These are phyloP conservation scores for Mycosarcoma maydis DNA, from an alignment of 1,284 basidiomycete genomes.

Conservation along the genomic window DNA sequence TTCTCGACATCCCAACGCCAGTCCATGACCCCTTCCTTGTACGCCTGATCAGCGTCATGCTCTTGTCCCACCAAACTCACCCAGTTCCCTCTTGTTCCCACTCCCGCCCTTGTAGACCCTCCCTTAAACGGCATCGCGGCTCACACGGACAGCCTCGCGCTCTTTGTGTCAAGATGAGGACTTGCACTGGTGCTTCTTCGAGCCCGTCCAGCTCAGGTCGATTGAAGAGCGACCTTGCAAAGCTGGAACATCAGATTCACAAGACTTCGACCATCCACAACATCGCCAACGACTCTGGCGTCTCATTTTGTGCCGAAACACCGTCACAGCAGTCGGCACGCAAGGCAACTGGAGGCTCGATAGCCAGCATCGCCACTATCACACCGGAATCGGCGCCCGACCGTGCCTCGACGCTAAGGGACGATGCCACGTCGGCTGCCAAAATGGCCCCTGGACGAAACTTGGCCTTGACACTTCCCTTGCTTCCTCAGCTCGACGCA, in stretches of 20 bases:
- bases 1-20: not conserved
- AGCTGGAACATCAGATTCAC: slow-evolving; percentile 31
- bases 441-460: not conserved
- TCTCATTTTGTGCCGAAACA: slow-evolving; percentile 31
- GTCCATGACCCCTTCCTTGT: not conserved
- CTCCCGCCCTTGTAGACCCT: slow-evolving; percentile 11
- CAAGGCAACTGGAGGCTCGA: slow-evolving; percentile 35
- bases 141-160: slow-evolving; percentile 16
- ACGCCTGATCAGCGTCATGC: slow-evolving; percentile 12
- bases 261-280: slow-evolving; percentile 42
- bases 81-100: slow-evolving; percentile 6
- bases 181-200: not conserved
- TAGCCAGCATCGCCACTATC: slow-evolving; percentile 37
- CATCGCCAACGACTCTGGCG: slow-evolving; percentile 47
- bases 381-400: slow-evolving; percentile 31
- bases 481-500: slow-evolving; percentile 19
- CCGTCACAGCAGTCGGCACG: slow-evolving; percentile 8
- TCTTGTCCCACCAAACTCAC: slow-evolving; percentile 30
- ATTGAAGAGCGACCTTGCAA: slow-evolving; percentile 23
- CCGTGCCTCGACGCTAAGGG: slow-evolving; percentile 25
- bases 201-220: slow-evolving; percentile 12
- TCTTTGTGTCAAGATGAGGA: slow-evolving; percentile 31
- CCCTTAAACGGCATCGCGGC: slow-evolving; percentile 22
- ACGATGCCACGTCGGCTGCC: slow-evolving; percentile 2
- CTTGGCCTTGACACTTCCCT: slow-evolving; percentile 3